A percentile compares a stretch with the other conserved stretches of the same genome.
These are phyloP conservation scores for Fusarium clavum DNA, from an alignment of 2,329 filamentous ascomycete species.

Conservation along the genomic window DNA sequence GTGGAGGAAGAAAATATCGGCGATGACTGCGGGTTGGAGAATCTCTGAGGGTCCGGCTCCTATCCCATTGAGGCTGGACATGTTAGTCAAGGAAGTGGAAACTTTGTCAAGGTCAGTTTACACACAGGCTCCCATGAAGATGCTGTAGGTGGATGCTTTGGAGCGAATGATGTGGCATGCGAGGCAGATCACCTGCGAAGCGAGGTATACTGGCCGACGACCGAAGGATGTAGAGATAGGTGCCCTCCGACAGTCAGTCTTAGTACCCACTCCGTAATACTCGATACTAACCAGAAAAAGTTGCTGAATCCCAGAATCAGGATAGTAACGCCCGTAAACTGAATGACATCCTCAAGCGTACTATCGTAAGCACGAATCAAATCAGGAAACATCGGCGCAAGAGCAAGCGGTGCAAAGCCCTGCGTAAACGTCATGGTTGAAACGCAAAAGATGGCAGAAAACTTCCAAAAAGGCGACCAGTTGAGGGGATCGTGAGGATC, in stretches of 20 bases:
- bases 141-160: constrained; percentile 4
- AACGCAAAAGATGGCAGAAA: constrained; percentile 6
- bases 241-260: not conserved
- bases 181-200: constrained; percentile 8
- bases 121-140: constrained; percentile 14
- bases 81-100: fast-evolving
- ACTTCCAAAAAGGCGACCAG: constrained; percentile 10
- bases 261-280: fast-evolving
- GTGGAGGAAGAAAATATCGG: constrained; percentile 37
- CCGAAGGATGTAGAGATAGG: not conserved
- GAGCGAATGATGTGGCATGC: not conserved
- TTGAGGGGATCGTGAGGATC: constrained; percentile 15
- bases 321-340: constrained; percentile 10
- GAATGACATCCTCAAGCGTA: not conserved
- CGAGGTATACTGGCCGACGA: constrained; percentile 2
- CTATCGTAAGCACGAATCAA: constrained; percentile 4
- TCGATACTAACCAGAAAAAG: not conserved
- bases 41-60: constrained; percentile 28
- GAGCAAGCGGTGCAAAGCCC: constrained; percentile 5
- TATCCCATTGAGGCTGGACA: constrained; percentile 1
- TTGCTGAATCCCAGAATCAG: constrained; percentile 3
- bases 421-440: constrained; percentile 11
- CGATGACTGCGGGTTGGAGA: constrained; percentile 30
- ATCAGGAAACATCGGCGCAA: constrained; percentile 9
- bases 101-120: fast-evolving